Conservation (phyloP, 371 early-diverging fungal genomes). For the Mucor velutinosus region DNA sequence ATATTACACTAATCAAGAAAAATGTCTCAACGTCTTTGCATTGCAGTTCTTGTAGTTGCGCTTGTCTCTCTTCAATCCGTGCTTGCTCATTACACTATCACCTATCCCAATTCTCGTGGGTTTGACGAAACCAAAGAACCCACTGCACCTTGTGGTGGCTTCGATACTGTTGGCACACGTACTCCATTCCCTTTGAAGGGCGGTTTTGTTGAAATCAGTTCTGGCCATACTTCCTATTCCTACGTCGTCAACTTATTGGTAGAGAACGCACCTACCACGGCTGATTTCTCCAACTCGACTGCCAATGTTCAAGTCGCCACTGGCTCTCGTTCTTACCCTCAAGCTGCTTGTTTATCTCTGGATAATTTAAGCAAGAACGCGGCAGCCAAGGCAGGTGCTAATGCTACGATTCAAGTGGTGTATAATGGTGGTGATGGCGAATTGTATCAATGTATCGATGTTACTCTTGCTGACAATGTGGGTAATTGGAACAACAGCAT, state of each 20-base stretch:
- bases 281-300: constrained; percentile 27
- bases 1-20: neutral
- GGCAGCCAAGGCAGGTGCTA: constrained; percentile 43
- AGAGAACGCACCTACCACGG: constrained; percentile 43
- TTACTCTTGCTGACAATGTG: constrained; percentile 41
- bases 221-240: constrained; percentile 47
- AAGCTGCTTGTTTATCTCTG: constrained; percentile 45
- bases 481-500: constrained; percentile 42
- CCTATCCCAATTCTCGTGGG: constrained; percentile 59
- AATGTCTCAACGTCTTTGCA: neutral
- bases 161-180: constrained; percentile 37
- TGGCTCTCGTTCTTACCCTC: constrained; percentile 46
- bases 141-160: constrained; percentile 58
- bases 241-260: constrained; percentile 49
- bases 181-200: constrained; percentile 48
- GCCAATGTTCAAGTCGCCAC: constrained; percentile 19
- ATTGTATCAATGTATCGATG: constrained; percentile 66
- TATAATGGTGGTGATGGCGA: constrained; percentile 61
- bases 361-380: constrained; percentile 30
- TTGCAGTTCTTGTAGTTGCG: neutral
- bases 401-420: constrained; percentile 58
- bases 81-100: constrained; percentile 51
- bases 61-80: constrained; percentile 15
- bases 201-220: constrained; percentile 55
- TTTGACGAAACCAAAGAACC: constrained; percentile 53